Base-by-base conservation (phyloP, 208 protist species). In the Acanthamoeba pearcei region DNA sequence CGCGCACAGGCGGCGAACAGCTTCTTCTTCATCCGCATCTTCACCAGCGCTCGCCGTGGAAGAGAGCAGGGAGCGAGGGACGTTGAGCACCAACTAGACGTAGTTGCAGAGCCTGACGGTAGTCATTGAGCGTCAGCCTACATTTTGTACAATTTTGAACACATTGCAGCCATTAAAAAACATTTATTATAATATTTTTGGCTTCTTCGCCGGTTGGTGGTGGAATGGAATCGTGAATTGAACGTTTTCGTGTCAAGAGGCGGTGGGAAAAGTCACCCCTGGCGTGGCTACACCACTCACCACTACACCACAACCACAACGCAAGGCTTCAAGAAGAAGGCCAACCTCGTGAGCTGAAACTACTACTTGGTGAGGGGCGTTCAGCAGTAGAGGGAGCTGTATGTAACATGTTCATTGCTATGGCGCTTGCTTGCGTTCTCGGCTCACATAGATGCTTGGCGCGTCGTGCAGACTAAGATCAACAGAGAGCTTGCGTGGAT, bases 111-210 rank as follows among this genome's bases (percentile, higher is more conserved):
- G 53, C 15, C 1, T 57, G 10, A 38, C 1, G 38, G 38, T 2
- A 38, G 1, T 4, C 51, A 12, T 55, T 55, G 4, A 38, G 38
- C 38, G 38, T 1, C 38, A 15, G 53, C 60, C n/a, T 29, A 66
- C 60, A n/a, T 66, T 66, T 66, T 66, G 60, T 66, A 66, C 60
- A 66, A 66, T 66, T 66, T 66, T 66, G 60, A 66, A 66, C 60
- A 66, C 24, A n/a, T 19, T 27, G 6, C 57, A 17, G 8, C 60
- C 60, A 66, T 27, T 64, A 27, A 66, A 19, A 66, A 66, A 27
- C 60, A 66, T 49, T 49, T 49, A 3, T 49, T 49, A 10, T 46
- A 46, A 49, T 49, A 49, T 49, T 49, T 49, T 1, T 49, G 42
- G n/a, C n/a, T 5, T 49, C 42, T 49, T 49, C 42, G 42, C 22